Conservation (phyloP, 148 eudicot genomes). For the Fallopia convolvulus region DNA sequence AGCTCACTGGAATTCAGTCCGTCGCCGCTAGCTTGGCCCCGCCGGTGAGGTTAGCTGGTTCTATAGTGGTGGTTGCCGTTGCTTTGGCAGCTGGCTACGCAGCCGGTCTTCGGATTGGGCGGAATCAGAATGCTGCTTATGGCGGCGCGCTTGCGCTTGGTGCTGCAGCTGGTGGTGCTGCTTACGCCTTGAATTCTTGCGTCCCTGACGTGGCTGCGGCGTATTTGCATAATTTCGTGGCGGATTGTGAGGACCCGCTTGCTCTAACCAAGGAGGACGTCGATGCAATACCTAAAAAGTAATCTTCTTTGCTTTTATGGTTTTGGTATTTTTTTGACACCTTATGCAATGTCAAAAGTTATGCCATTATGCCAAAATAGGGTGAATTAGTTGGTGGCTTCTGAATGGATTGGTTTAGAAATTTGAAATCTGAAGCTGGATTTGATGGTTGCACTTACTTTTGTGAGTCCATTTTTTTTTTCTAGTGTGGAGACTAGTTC, state of each 20-base stretch:
- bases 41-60: constrained; percentile 42
- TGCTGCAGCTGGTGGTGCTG: constrained; percentile 62
- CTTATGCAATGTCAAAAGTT: not conserved
- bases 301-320: not conserved
- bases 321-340: not conserved
- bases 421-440: not conserved
- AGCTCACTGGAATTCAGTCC: constrained; percentile 53
- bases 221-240: constrained; percentile 68
- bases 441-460: not conserved
- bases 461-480: not conserved
- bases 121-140: constrained; percentile 30
- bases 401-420: not conserved
- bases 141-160: constrained; percentile 62
- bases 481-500: not conserved
- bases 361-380: not conserved
- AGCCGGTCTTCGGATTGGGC: constrained; percentile 48
- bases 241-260: constrained; percentile 45
- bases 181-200: constrained; percentile 47
- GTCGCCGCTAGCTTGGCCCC: constrained; percentile 52
- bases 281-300: constrained; percentile 59
- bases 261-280: constrained; percentile 57
- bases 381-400: not conserved
- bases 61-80: constrained; percentile 44
- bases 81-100: constrained; percentile 69
- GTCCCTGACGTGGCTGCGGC: constrained; percentile 79